phyloP scores from a whole-genome alignment of 768 basidiomycete genomes.

The Podaxis mareebaensis region DNA sequence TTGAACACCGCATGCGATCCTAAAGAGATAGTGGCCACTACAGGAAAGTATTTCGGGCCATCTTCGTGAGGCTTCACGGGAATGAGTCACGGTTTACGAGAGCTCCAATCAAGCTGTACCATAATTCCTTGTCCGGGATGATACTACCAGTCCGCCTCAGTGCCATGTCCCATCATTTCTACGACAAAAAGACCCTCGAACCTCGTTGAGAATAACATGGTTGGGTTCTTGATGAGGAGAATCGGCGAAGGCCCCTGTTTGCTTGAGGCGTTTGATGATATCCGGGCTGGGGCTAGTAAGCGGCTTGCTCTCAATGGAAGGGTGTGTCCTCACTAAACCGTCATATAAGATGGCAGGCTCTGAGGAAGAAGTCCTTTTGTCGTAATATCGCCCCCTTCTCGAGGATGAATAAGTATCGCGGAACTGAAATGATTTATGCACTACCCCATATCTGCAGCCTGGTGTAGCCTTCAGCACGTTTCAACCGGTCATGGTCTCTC shows the following conservation, averaged over 20 bases:
- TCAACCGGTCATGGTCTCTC: not conserved
- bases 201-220: constrained; percentile 90
- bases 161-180: constrained; percentile 5
- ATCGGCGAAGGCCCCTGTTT: constrained; percentile 59
- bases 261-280: constrained; percentile 67
- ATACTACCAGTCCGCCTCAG: constrained; percentile 51
- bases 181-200: constrained; percentile 26
- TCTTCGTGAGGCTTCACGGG: constrained; percentile 82
- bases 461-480: not conserved
- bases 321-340: constrained; percentile 52
- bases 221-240: constrained; percentile 75
- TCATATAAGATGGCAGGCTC: constrained; percentile 70
- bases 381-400: constrained; percentile 71
- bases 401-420: constrained; percentile 7
- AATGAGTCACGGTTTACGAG: constrained; percentile 12
- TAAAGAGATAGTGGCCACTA: constrained; percentile 89
- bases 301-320: constrained; percentile 8
- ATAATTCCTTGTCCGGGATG: constrained; percentile 91
- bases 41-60: constrained; percentile 83
- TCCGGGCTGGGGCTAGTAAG: constrained; percentile 58
- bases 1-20: constrained; percentile 83
- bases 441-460: constrained; percentile 78
- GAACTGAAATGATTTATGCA: constrained; percentile 17
- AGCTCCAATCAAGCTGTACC: constrained; percentile 43
- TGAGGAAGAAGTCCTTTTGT: constrained; percentile 67